These are phyloP conservation scores for Globisporangium acanthophoron DNA, from an alignment of 352 stramenopile genomes.

Conservation along the genomic window DNA sequence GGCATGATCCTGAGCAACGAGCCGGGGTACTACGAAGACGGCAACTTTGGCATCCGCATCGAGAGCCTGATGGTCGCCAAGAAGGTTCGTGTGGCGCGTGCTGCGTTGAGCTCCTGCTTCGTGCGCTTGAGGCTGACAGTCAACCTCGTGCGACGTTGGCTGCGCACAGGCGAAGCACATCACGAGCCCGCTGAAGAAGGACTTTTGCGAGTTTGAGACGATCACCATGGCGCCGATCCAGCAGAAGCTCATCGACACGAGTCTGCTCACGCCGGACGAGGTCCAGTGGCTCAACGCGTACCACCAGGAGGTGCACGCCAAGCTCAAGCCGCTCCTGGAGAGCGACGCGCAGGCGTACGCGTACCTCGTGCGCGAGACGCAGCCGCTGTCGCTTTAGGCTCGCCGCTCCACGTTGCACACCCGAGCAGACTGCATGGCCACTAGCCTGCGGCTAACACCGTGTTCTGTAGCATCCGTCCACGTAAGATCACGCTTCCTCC, in stretches of 20 bases:
- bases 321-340: constrained; percentile 87
- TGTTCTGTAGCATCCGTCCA: neutral
- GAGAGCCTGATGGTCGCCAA: constrained; percentile 97
- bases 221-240: constrained; percentile 99
- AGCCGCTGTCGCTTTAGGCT: constrained; percentile 27
- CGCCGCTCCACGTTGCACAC: neutral
- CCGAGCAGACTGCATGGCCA: no score
- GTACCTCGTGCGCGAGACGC: constrained; percentile 77
- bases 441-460: neutral
- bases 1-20: constrained; percentile 99
- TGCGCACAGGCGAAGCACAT: constrained; percentile 40
- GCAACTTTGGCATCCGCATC: constrained; percentile 98
- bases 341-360: constrained; percentile 52
- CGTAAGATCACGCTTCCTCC: neutral
- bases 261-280: constrained; percentile 89
- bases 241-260: constrained; percentile 94
- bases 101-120: no score
- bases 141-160: neutral
- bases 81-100: constrained; percentile 50
- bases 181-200: constrained; percentile 59
- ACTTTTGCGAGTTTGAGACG: constrained; percentile 96
- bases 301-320: constrained; percentile 89
- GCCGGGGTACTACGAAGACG: constrained; percentile 97
- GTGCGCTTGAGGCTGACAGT: neutral
- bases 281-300: constrained; percentile 95